phyloP scores from a whole-genome alignment of 495 filamentous ascomycete species.

The Lentithecium fluviatile region DNA sequence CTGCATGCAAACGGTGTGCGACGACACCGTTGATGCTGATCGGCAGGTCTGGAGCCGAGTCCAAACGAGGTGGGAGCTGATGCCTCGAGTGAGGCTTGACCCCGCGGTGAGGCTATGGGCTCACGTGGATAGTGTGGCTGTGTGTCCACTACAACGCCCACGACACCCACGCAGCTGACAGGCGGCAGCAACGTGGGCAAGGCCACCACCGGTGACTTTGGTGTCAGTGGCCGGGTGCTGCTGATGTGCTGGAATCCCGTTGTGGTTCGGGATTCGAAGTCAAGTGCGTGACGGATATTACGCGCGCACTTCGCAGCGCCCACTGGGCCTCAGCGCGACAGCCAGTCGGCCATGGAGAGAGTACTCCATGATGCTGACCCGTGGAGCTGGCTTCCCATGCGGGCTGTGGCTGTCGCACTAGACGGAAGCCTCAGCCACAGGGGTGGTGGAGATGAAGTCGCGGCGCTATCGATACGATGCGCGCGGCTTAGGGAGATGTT shows the following conservation, averaged over 20 bases:
- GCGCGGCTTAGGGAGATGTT: constrained; percentile 18
- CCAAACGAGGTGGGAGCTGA: background rate
- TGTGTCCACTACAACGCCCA: background rate
- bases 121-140: background rate
- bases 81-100: background rate
- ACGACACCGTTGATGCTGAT: background rate
- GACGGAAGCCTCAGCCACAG: constrained; percentile 4
- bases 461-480: constrained; percentile 21
- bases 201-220: background rate
- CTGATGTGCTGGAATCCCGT: too few relatives aligned
- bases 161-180: background rate
- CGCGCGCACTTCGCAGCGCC: too few relatives aligned
- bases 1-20: background rate
- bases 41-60: background rate
- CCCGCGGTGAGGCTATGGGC: background rate
- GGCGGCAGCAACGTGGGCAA: background rate
- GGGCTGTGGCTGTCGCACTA: constrained; percentile 9
- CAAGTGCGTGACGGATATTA: too few relatives aligned
- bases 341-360: background rate
- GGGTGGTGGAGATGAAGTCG: constrained; percentile 13
- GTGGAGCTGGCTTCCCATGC: background rate
- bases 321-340: background rate
- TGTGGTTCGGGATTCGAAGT: too few relatives aligned
- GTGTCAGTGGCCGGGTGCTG: background rate
- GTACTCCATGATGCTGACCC: background rate